phyloP scores from a whole-genome alignment of 345 rosid genomes.

The Syzygium jambos region DNA sequence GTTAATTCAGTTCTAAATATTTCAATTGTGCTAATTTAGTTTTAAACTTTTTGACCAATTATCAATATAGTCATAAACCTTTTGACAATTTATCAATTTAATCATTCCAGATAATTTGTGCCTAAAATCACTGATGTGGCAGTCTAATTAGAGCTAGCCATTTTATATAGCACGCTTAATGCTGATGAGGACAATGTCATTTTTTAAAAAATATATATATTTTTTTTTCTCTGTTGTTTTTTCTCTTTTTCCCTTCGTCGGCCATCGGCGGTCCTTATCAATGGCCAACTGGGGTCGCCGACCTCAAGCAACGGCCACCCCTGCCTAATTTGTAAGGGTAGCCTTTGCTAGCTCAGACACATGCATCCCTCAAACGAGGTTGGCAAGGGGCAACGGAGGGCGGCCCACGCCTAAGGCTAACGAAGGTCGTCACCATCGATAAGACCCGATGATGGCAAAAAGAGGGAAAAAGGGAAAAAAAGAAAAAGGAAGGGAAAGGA shows the following conservation, averaged over 20 bases:
- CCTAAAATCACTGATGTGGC: accelerated
- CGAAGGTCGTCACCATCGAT: neutral
- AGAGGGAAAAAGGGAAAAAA: neutral
- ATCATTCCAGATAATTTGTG: neutral
- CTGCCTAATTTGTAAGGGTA: neutral
- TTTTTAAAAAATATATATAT: too few relatives aligned
- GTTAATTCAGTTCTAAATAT: neutral
- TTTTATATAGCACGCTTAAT: neutral
- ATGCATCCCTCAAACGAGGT: accelerated
- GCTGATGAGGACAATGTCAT: neutral
- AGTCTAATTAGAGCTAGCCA: neutral
- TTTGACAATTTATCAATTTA: neutral
- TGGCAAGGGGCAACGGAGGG: neutral
- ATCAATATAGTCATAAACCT: neutral
- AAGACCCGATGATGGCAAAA: too few relatives aligned
- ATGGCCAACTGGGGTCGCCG: neutral
- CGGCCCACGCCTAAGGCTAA: neutral
- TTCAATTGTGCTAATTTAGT: neutral
- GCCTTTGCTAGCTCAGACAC: neutral
- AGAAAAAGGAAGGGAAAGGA: accelerated
- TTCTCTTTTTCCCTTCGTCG: accelerated
- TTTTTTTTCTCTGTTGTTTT: too few relatives aligned
- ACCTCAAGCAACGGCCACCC: neutral
- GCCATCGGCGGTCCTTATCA: accelerated
- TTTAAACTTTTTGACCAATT: accelerated